These are phyloP conservation scores for Nemania sp. DNA, from an alignment of 2,329 filamentous ascomycete genomes.

Conservation along the genomic window DNA sequence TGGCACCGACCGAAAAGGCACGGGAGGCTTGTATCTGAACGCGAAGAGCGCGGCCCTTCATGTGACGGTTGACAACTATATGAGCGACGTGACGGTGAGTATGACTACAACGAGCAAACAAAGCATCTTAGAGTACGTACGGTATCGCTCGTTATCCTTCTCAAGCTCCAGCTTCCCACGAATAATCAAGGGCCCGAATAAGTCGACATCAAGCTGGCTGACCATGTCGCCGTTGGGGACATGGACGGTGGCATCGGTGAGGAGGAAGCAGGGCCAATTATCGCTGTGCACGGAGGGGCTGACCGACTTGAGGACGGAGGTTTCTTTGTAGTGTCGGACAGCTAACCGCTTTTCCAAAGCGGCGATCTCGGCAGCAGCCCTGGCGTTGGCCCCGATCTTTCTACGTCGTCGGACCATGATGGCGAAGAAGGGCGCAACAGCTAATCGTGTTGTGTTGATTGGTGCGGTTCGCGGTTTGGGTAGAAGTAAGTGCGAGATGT, in stretches of 20 bases:
- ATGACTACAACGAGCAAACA: background rate
- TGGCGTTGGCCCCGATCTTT: slow-evolving; percentile 57
- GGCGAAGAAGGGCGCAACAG: slow-evolving; percentile 3
- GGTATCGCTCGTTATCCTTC: slow-evolving; percentile 54
- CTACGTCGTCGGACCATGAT: slow-evolving; percentile 56
- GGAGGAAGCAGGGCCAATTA: slow-evolving; percentile 71
- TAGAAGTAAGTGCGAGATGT: background rate
- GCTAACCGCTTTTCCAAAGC: slow-evolving; percentile 41
- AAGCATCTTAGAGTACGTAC: slow-evolving; percentile 50
- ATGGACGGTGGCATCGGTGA: slow-evolving; percentile 71
- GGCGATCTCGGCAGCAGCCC: slow-evolving; percentile 55
- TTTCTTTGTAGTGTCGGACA: slow-evolving; percentile 51
- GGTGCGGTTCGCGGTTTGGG: background rate
- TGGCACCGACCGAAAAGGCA: slow-evolving; percentile 66
- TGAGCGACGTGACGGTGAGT: slow-evolving; percentile 8
- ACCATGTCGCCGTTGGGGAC: slow-evolving; percentile 66
- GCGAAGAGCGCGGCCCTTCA: slow-evolving; percentile 49
- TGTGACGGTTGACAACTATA: slow-evolving; percentile 52
- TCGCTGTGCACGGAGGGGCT: slow-evolving; percentile 55
- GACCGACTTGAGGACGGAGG: slow-evolving; percentile 53
- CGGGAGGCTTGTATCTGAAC: slow-evolving; percentile 67
- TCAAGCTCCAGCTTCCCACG: slow-evolving; percentile 68
- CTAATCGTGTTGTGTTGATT: background rate
- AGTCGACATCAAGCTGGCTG: slow-evolving; percentile 71
- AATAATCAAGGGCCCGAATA: slow-evolving; percentile 70